These are phyloP conservation scores for Penstemon newberryi DNA, from an alignment of 257 asterid genomes.

Conservation along the genomic window DNA sequence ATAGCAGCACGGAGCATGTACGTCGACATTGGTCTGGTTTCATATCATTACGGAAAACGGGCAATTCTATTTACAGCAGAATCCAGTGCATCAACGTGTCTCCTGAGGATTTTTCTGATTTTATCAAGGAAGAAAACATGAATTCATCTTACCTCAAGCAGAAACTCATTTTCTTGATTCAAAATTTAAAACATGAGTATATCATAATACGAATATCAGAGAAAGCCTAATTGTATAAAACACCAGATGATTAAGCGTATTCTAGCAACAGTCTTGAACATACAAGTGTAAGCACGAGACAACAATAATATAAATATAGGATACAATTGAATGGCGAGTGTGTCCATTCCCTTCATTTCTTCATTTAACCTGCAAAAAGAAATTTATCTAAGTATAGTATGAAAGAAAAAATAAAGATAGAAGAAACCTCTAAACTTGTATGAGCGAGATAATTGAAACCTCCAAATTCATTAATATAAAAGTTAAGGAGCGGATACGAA, in stretches of 20 bases:
- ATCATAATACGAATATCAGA: neutral
- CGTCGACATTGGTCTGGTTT: slow-evolving; percentile 11
- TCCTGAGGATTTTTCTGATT: slow-evolving; percentile 67
- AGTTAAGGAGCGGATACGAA: slow-evolving; percentile 28
- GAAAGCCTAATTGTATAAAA: neutral
- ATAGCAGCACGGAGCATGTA: neutral
- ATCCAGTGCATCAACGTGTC: slow-evolving; percentile 88
- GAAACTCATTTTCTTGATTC: neutral
- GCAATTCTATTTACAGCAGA: slow-evolving; percentile 65
- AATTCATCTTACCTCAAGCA: neutral
- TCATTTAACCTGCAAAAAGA: slow-evolving; percentile 75
- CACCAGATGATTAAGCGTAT: neutral
- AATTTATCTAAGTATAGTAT: neutral
- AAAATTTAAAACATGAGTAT: neutral
- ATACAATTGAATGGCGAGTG: slow-evolving; percentile 79
- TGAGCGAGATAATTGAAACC: slow-evolving; percentile 6
- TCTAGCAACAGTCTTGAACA: neutral
- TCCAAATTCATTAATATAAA: slow-evolving; percentile 17
- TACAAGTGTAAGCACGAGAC: neutral
- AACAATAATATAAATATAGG: slow-evolving; percentile 42
- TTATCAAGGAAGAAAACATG: slow-evolving; percentile 42
- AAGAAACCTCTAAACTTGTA: neutral
- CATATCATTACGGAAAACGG: slow-evolving; percentile 51
- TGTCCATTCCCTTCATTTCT: slow-evolving; percentile 85
- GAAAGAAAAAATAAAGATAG: no score